phyloP scores from a whole-genome alignment of 1,139 yeast species.

The Yamadazyma sp. region DNA sequence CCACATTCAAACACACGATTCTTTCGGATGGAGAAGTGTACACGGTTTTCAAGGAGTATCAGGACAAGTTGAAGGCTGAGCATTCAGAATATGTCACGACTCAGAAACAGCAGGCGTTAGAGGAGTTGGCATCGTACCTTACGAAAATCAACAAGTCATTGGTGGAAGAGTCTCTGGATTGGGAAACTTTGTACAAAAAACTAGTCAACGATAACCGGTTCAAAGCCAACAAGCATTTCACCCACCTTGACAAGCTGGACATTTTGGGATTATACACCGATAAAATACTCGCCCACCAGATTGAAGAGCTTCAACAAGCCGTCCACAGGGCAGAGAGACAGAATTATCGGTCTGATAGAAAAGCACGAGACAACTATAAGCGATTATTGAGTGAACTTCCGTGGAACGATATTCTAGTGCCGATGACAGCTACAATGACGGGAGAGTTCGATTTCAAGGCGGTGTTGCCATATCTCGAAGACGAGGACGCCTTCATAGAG shows the following conservation, averaged over 20 bases:
- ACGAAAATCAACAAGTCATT: conserved; percentile 32
- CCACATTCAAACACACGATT: conserved; percentile 64
- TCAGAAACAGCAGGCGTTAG: conserved; percentile 48
- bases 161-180: conserved; percentile 31
- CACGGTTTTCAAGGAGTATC: conserved; percentile 52
- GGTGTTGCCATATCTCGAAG: conserved; percentile 50
- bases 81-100: conserved; percentile 32
- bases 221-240: conserved; percentile 59
- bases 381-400: conserved; percentile 40
- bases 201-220: conserved; percentile 52
- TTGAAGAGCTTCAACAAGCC: conserved; percentile 32
- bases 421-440: conserved; percentile 53
- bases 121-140: conserved; percentile 52
- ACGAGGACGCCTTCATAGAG: conserved; percentile 58
- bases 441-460: conserved; percentile 64
- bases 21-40: conserved; percentile 58
- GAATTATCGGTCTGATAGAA: conserved; percentile 59
- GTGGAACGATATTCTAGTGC: conserved; percentile 37
- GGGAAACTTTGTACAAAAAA: conserved; percentile 46
- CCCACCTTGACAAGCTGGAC: conserved; percentile 55
- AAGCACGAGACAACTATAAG: conserved; percentile 62
- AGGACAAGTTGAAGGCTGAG: conserved; percentile 37
- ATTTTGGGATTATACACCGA: conserved; percentile 54
- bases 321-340: conserved; percentile 34
- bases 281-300: conserved; percentile 43